Percentiles rank a stretch among this genome's conserved stretches.
Evolutionary conservation across 2,329 filamentous ascomycete genomes (phyloP).

Genomic region (Gnomoniopsis smithogilvyi): DNA sequence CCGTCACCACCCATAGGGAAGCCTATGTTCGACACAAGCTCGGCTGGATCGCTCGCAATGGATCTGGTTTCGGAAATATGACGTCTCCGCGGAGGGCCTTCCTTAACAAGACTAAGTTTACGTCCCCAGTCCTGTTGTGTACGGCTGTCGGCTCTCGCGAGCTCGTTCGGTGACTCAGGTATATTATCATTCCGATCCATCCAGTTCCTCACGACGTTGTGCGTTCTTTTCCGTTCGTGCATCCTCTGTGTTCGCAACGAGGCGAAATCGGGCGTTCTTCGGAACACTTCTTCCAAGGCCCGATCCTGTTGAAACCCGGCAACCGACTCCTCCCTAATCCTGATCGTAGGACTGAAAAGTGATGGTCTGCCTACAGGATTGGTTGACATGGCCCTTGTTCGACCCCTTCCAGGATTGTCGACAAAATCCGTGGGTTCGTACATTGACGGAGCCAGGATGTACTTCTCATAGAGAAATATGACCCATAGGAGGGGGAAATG

Average conservation of each 20-base stretch:
- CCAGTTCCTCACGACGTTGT: slow-evolving; percentile 83
- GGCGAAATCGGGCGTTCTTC: slow-evolving; percentile 64
- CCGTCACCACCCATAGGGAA: slow-evolving; percentile 38
- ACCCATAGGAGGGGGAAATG: slow-evolving; percentile 84
- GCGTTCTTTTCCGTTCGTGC: slow-evolving; percentile 68
- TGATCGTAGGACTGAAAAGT: slow-evolving; percentile 69
- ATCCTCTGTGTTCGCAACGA: slow-evolving; percentile 57
- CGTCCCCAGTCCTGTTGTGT: slow-evolving; percentile 44
- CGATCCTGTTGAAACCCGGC: slow-evolving; percentile 86
- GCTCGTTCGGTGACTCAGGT: slow-evolving; percentile 43
- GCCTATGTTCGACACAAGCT: slow-evolving; percentile 52
- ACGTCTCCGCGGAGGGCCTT: slow-evolving; percentile 41
- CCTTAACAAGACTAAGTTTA: slow-evolving; percentile 51
- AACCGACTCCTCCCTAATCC: slow-evolving; percentile 81
- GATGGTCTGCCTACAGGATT: slow-evolving; percentile 54
- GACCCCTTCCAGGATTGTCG: slow-evolving; percentile 60
- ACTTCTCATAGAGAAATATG: slow-evolving; percentile 84
- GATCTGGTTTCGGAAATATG: slow-evolving; percentile 56
- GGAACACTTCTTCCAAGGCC: slow-evolving; percentile 88
- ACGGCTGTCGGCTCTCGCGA: slow-evolving; percentile 46
- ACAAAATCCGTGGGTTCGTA: slow-evolving; percentile 84
- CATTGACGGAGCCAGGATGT: slow-evolving; percentile 70
- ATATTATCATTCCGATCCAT: slow-evolving; percentile 70
- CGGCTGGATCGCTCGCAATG: slow-evolving; percentile 61
- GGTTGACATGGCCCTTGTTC: slow-evolving; percentile 52